Evolutionary conservation across 2,329 filamentous ascomycete genomes (phyloP).

Genomic region (Emydomyces testavorans): DNA sequence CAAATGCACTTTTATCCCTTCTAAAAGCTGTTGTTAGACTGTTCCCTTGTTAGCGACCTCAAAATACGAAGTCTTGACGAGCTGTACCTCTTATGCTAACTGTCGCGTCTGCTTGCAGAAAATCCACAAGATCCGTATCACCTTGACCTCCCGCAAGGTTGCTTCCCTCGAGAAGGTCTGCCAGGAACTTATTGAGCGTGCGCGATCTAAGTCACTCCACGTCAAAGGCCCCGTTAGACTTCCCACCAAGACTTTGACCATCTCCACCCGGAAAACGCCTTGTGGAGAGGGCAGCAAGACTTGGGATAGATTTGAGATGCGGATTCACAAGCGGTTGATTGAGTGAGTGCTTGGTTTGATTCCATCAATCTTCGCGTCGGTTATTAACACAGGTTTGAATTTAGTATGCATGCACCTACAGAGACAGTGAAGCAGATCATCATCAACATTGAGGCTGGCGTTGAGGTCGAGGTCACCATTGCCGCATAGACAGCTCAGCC

Average conservation of each 20-base stretch:
- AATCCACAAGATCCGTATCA: constrained; percentile 98
- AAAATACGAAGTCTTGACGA: neutral
- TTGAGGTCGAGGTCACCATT: constrained; percentile 45
- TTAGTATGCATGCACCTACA: constrained; percentile 82
- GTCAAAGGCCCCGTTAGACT: constrained; percentile 98
- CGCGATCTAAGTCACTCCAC: constrained; percentile 94
- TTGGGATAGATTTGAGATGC: constrained; percentile 98
- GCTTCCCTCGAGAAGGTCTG: constrained; percentile 95
- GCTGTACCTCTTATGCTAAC: neutral
- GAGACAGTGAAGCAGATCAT: constrained; percentile 54
- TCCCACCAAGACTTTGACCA: constrained; percentile 91
- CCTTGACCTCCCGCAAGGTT: constrained; percentile 90
- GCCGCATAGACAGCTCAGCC: constrained; percentile 34
- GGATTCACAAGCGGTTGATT: constrained; percentile 97
- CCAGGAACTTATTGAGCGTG: constrained; percentile 94
- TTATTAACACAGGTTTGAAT: constrained; percentile 10
- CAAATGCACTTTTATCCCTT: too few species aligned
- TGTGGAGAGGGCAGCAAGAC: constrained; percentile 99
- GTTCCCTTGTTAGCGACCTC: too few species aligned
- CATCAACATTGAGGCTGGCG: constrained; percentile 44
- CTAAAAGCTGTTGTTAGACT: too few species aligned
- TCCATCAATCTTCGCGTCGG: neutral
- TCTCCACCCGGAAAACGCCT: constrained; percentile 97
- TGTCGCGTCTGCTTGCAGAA: constrained; percentile 42
- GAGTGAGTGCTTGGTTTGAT: constrained; percentile 48